Percentiles rank a stretch among this genome's conserved stretches.
phyloP scores from a whole-genome alignment of 1,284 basidiomycete species.

The Ceratobasidium sp. region DNA sequence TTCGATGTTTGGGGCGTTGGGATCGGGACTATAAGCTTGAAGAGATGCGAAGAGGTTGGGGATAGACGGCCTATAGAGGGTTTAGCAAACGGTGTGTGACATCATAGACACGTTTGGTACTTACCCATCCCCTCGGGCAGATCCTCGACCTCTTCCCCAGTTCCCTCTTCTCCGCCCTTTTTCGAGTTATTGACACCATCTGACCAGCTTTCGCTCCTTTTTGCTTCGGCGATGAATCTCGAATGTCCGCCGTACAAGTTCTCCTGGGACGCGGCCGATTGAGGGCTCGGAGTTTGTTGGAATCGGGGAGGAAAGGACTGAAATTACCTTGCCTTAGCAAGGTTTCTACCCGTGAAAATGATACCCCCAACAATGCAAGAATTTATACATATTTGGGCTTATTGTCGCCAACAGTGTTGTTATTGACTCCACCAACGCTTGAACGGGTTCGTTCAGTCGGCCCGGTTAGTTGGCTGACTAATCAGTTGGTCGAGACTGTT shows the following conservation, averaged over 20 bases:
- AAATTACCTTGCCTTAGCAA: too few species aligned
- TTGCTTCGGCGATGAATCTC: constrained; percentile 57
- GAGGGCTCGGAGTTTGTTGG: neutral
- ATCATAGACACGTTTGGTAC: neutral
- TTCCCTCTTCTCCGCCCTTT: constrained; percentile 19
- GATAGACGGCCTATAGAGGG: constrained; percentile 60
- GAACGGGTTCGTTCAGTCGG: too few species aligned
- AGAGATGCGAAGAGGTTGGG: constrained; percentile 68
- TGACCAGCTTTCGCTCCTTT: constrained; percentile 53
- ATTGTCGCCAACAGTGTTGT: too few species aligned
- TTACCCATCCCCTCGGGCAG: constrained; percentile 30
- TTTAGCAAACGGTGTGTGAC: constrained; percentile 16
- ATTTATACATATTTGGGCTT: too few species aligned
- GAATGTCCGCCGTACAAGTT: constrained; percentile 56
- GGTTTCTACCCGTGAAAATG: too few species aligned
- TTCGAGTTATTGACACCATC: constrained; percentile 30
- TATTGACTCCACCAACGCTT: too few species aligned
- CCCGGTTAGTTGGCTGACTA: too few species aligned
- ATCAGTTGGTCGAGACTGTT: too few species aligned
- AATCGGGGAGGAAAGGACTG: constrained; percentile 5
- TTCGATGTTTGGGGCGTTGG: constrained; percentile 43
- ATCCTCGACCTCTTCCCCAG: constrained; percentile 28
- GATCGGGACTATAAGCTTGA: constrained; percentile 69
- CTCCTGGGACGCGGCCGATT: constrained; percentile 43
- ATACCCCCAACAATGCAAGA: too few species aligned